Conservation (phyloP, 2,329 filamentous ascomycete genomes). For the Chalara sp. region DNA sequence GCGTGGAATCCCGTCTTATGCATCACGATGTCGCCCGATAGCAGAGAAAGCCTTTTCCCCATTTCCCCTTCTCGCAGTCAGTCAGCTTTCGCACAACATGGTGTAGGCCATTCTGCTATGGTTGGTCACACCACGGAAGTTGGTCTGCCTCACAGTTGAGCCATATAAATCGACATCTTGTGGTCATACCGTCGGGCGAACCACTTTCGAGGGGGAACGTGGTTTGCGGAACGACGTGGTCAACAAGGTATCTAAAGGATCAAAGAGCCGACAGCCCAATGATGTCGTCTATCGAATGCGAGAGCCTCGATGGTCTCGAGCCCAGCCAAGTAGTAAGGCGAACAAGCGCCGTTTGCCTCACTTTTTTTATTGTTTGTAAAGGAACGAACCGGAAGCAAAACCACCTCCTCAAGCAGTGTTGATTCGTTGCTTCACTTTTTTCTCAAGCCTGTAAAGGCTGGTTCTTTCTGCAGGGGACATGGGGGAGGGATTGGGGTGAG, state of each 20-base stretch:
- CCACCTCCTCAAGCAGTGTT: background rate
- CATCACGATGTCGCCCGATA: background rate
- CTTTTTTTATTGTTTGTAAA: background rate
- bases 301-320: slow-evolving; percentile 6
- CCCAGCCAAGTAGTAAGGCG: slow-evolving; percentile 11
- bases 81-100: background rate
- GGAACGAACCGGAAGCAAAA: background rate
- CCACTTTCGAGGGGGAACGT: background rate
- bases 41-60: background rate
- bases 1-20: no score
- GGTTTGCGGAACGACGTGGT: background rate
- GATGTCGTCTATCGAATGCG: no score
- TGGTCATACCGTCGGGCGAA: background rate
- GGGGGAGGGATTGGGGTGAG: background rate
- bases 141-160: no score
- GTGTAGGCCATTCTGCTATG: background rate
- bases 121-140: no score
- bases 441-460: background rate
- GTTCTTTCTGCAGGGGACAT: background rate
- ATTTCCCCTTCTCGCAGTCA: background rate
- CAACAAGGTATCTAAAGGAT: slow-evolving; percentile 2
- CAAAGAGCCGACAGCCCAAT: background rate
- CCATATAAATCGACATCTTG: background rate
- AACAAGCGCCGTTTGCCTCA: slow-evolving; percentile 5
- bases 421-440: slow-evolving; percentile 22